Base-by-base conservation (phyloP, 768 basidiomycete genomes). In the Collybiopsis luxurians region DNA sequence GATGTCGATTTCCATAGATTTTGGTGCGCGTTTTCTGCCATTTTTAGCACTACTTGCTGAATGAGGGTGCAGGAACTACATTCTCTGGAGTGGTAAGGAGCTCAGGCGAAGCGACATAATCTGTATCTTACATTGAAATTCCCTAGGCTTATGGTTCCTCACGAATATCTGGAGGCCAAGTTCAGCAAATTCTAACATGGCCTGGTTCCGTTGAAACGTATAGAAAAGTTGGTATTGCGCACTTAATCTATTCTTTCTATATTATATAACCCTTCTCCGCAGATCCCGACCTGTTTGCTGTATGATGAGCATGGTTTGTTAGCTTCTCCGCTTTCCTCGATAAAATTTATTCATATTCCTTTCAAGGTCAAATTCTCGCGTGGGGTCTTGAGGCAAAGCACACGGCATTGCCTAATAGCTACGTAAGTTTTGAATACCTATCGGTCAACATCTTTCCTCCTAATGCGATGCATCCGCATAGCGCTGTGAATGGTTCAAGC, bases 301-400 rank as follows among this genome's bases (percentile, higher is more conserved):
- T 95, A 94, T 60, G 85, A 91, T 60, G 83, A 87, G 38, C 31
- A 23, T 11, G 50, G 50, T 51, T 21, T 21, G 31, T 50, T 24
- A 9, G 24, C 23, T 34, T 40, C 19, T 34, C 11, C 10, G 19
- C 23, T 23, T 39, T n/a, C 4, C 7, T 12, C 17, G 11, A 34
- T 19, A n/a, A 34, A 7, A 19, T 34, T 19, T 5, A 47, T 17
- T n/a, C 19, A 49, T 26, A 36, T 26, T n/a, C 17, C 27, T 36
- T 17, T 39, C 31, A 39, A 30, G 91, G 90, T 0, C 79, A 79
- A 59, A 85, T 94, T 1, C 63, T 91, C 23, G 87, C 89, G 4
- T 95, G 92, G 92, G 92, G 92, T 1, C 71, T 93, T 49, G 89
- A 93, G 73, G 92, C 92, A 2, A 93, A 93, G 75, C 90, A 89